These are phyloP conservation scores for Oryza brachyantha DNA, from an alignment of 176 grass and related monocot genomes.

Conservation along the genomic window DNA sequence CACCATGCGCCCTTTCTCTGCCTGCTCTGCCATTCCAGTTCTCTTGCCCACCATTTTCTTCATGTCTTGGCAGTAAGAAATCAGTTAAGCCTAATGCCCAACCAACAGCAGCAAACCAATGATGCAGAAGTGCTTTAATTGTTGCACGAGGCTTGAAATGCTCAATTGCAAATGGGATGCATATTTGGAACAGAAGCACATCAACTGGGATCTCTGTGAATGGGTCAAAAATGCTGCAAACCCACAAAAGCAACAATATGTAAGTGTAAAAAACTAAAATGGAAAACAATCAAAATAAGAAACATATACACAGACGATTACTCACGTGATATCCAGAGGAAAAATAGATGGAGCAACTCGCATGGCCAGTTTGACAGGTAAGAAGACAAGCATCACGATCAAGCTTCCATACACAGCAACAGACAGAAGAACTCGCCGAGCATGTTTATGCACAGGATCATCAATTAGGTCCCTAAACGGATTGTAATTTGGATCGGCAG, in stretches of 20 bases:
- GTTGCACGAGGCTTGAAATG: constrained; percentile 92
- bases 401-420: constrained; percentile 98
- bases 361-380: constrained; percentile 97
- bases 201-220: constrained; percentile 95
- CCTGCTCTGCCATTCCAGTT: constrained; percentile 72
- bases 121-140: constrained; percentile 77
- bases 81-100: constrained; percentile 87
- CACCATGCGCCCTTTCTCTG: constrained; percentile 60
- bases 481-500: constrained; percentile 99
- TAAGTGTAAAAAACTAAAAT: constrained; percentile 2
- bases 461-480: constrained; percentile 96
- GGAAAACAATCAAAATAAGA: neutral
- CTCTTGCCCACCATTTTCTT: constrained; percentile 81
- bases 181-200: constrained; percentile 89
- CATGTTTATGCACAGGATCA: constrained; percentile 96
- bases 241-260: neutral
- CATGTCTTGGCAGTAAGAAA: constrained; percentile 74
- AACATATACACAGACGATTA: constrained; percentile 19
- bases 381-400: constrained; percentile 98
- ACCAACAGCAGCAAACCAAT: constrained; percentile 90
- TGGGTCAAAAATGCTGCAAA: constrained; percentile 90
- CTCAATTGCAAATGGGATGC: constrained; percentile 98
- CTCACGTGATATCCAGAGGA: constrained; percentile 86
- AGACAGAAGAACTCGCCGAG: constrained; percentile 83
- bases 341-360: constrained; percentile 75